These are phyloP conservation scores for Talaromyces sp. DNA, from an alignment of 2,329 filamentous ascomycete species.

Conservation along the genomic window DNA sequence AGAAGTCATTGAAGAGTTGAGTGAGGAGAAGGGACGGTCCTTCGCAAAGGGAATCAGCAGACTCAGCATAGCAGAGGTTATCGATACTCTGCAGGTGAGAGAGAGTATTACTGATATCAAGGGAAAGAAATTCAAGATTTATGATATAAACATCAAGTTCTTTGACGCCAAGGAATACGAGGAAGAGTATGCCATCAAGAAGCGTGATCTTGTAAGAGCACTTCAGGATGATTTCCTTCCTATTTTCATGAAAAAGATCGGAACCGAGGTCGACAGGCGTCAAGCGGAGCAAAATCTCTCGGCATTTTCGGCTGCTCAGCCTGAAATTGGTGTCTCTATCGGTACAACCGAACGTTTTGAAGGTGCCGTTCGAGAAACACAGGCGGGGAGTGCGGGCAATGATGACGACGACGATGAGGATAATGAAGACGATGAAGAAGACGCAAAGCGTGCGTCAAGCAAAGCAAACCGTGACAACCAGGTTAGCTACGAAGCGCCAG, in stretches of 20 bases:
- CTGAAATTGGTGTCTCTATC: conserved; percentile 66
- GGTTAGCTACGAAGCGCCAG: conserved; percentile 85
- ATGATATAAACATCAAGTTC: conserved; percentile 75
- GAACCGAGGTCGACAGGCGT: conserved; percentile 77
- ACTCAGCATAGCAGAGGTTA: conserved; percentile 75
- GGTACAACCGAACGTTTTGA: conserved; percentile 51
- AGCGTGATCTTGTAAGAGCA: conserved; percentile 71
- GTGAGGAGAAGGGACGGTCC: conserved; percentile 63
- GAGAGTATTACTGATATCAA: conserved; percentile 68
- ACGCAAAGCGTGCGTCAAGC: conserved; percentile 59
- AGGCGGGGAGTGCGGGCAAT: conserved; percentile 55
- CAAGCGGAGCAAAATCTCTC: conserved; percentile 54
- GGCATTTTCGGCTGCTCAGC: conserved; percentile 65
- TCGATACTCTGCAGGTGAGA: conserved; percentile 75
- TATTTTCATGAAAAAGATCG: conserved; percentile 65
- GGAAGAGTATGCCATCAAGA: conserved; percentile 76
- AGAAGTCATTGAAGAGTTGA: conserved; percentile 68
- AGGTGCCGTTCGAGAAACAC: conserved; percentile 43
- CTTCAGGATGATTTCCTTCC: conserved; percentile 79
- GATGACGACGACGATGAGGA: conserved; percentile 60
- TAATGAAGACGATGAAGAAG: conserved; percentile 75
- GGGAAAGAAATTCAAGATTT: conserved; percentile 75
- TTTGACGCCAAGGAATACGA: conserved; percentile 82
- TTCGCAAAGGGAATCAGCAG: conserved; percentile 93
- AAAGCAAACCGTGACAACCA: conserved; percentile 71